Base-by-base conservation (phyloP, 192 early-diverging fungal species). In the Umbelopsis sp. region DNA sequence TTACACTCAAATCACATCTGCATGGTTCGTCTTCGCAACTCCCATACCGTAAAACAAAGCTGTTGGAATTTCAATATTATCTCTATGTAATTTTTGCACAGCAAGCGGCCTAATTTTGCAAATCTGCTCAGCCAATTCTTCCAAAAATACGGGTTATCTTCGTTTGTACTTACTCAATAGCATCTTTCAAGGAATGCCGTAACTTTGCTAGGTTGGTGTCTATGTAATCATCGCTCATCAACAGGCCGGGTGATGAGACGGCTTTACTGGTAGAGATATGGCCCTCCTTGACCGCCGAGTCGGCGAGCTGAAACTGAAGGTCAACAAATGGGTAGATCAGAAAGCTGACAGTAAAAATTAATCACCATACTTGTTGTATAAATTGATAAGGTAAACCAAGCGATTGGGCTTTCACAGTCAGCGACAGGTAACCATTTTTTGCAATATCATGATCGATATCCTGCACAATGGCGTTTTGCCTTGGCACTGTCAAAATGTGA, bases 1-100 rank as follows among this genome's bases (percentile, higher is more conserved):
- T 6, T 49, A 49, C 48, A 49, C 4, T 50, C 13, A 20, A 50
- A 21, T 0, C 8, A 20, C 2, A n/a, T 18, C 7, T n/a, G 8
- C 20, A 50, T 22, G 2, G 2, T 2, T 9, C 2, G 6, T 10
- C 2, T 13, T 52, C 6, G 25, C 3, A 52, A 27, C 0, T 18
- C 35, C 3, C 30, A 18, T 61, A 61, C 55, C 55, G 30, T 61
- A 61, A 35, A 61, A 61, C 55, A 61, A 22, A 11, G 55, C 25
- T 61, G 55, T 30, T 33, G 55, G 55, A 15, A 61, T 61, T 33
- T 61, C 55, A 4, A 30, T 37, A 41, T 41, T 41, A 30, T 61
- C 55, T n/a, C 27, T 61, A 25, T 61, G 55, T 61, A 61, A 16
- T 61, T 61, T 61, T 18, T 61, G 55, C 30, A 61, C 25, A 4